Base-by-base conservation (phyloP, 495 filamentous ascomycete genomes). In the Apiosordaria backusii region DNA sequence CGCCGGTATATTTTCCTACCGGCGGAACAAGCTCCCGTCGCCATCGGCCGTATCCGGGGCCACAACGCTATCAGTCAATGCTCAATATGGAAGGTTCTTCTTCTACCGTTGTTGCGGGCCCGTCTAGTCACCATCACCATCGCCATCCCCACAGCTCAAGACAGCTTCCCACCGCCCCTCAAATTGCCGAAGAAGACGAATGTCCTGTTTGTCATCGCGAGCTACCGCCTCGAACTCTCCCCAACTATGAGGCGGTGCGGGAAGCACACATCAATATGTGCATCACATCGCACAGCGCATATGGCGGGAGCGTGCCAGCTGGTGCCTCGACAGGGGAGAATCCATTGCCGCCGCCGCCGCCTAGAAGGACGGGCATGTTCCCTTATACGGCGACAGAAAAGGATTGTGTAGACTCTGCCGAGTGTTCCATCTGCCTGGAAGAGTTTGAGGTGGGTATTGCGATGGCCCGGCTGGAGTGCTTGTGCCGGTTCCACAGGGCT, bases 351-450 rank as follows among this genome's bases (percentile, higher is more conserved):
- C 71, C 73, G 19, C 60, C 69, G 52, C 70, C 70, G 19, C 68
- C 75, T 25, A 74, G 82, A 15, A 74, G 77, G 63, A 84, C 81
- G 18, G 78, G 81, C 27, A 82, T 84, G 76, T 83, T 84, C 60
- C 82, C 79, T 55, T 98, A 95, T 72, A 80, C 79, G 19, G 95
- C 95, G 1, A 95, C 89, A 1, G 94, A 97, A 73, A 97, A 97
- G 78, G 95, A 99, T 75, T 95, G 92, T 71, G 80, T 93, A 7
- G 88, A 88, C 23, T 86, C 89, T 62, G 87, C 84, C 7, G 95
- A 99, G 77, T 99, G 95, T 74, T 89, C 92, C 2, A 97, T 99
- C 64, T 99, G 95, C 70, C 89, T 99, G 69, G 96, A 97, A 75
- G 96, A 99, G 70, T 98, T 96, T 74, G 89, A 91, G 70, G 89